Evolutionary conservation across 768 basidiomycete genomes (phyloP).

Genomic region (Collybia sordida): DNA sequence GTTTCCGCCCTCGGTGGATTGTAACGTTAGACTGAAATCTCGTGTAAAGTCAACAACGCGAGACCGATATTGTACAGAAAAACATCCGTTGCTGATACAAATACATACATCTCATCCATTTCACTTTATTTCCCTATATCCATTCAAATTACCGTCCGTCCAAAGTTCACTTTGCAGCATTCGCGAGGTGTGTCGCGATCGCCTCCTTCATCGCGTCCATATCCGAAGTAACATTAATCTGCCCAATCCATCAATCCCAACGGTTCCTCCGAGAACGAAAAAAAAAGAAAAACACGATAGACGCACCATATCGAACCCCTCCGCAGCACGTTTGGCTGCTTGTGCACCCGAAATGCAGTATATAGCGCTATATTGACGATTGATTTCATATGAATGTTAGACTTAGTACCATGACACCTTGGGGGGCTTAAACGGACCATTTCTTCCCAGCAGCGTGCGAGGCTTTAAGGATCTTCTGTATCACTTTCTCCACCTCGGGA

Average conservation of each 20-base stretch:
- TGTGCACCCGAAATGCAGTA: conserved; percentile 21
- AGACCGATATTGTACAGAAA: too few species aligned
- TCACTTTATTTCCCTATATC: too few species aligned
- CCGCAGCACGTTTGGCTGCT: conserved; percentile 18
- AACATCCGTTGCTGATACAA: too few species aligned
- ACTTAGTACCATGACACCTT: too few species aligned
- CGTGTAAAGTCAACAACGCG: too few species aligned
- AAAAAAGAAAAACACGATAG: neutral
- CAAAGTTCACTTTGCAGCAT: conserved; percentile 5
- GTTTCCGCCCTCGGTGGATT: too few species aligned
- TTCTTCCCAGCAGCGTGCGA: conserved; percentile 61
- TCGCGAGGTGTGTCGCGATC: conserved; percentile 12
- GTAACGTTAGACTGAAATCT: too few species aligned
- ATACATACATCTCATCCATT: too few species aligned
- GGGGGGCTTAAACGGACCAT: conserved; percentile 41
- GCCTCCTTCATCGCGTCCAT: conserved; percentile 13
- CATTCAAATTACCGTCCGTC: too few species aligned
- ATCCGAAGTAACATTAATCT: conserved; percentile 21
- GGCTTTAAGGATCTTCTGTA: conserved; percentile 49
- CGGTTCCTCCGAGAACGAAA: neutral
- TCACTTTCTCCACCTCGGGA: conserved; percentile 59
- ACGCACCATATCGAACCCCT: conserved; percentile 26
- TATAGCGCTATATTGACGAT: conserved; percentile 14
- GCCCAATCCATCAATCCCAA: neutral
- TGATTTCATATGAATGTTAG: too few species aligned